Conservation (phyloP, 345 rosid species). For the Erodium maritimum region DNA sequence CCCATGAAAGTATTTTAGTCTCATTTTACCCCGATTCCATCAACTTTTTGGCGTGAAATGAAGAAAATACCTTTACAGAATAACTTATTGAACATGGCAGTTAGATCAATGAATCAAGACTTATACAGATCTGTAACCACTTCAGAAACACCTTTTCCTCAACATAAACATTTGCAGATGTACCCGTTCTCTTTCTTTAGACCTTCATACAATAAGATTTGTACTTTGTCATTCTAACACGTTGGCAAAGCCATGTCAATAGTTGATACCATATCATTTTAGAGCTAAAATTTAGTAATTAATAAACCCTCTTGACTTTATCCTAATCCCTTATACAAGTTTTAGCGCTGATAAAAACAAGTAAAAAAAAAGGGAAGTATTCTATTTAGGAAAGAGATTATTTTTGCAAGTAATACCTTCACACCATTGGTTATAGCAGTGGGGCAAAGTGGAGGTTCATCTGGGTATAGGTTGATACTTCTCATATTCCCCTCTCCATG, state of each 20-base stretch:
- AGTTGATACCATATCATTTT: no score
- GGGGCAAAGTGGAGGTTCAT: conserved; percentile 64
- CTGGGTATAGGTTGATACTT: conserved; percentile 62
- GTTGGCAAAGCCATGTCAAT: no score
- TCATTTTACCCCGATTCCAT: no score
- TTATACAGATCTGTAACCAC: not conserved
- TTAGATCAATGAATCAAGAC: not conserved
- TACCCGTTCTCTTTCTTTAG: not conserved
- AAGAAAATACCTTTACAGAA: no score
- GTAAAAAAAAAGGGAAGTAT: not conserved
- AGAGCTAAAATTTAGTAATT: no score
- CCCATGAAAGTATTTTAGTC: no score
- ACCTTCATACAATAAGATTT: not conserved
- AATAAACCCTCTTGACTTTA: no score
- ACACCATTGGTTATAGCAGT: conserved; percentile 68
- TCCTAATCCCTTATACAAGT: no score
- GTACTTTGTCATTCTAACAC: not conserved
- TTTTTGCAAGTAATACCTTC: conserved; percentile 26
- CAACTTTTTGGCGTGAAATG: no score
- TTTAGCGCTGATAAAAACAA: no score
- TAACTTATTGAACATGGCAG: no score
- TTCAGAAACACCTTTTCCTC: not conserved
- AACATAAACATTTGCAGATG: not conserved
- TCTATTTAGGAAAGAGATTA: not conserved
- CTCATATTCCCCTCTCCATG: conserved; percentile 22